Conservation (phyloP, 192 early-diverging fungal species). For the Backusella circina region DNA sequence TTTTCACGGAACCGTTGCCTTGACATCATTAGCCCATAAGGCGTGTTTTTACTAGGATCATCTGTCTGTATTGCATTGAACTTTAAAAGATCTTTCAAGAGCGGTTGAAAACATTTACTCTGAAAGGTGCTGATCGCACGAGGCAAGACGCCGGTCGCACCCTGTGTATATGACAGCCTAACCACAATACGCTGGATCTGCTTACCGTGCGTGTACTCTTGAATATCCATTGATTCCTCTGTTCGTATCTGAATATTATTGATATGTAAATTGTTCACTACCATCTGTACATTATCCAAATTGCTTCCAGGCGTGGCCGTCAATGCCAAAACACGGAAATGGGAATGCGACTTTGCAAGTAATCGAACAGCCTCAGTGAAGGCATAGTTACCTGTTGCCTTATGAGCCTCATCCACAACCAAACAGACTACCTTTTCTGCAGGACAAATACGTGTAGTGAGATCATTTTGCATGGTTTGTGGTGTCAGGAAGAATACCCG, state of each 20-base stretch:
- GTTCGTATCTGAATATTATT: constrained; percentile 79
- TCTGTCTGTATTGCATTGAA: constrained; percentile 19
- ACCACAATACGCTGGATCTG: constrained; percentile 65
- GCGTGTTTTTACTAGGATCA: constrained; percentile 33
- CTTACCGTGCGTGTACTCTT: constrained; percentile 66
- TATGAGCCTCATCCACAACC: constrained; percentile 93
- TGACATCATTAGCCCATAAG: constrained; percentile 41
- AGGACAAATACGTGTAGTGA: constrained; percentile 63
- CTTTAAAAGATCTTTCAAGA: constrained; percentile 31
- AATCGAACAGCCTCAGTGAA: constrained; percentile 70
- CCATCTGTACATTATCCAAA: constrained; percentile 63
- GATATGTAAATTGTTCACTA: constrained; percentile 76
- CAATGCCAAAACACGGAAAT: constrained; percentile 79
- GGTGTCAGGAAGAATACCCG: constrained; percentile 87
- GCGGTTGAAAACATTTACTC: neutral
- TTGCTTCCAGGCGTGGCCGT: constrained; percentile 84
- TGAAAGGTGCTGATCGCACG: neutral
- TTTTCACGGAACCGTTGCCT: constrained; percentile 9
- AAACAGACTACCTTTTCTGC: constrained; percentile 59
- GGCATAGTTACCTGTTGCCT: constrained; percentile 81
- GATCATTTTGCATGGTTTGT: constrained; percentile 84
- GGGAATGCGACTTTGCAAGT: constrained; percentile 43
- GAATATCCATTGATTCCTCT: constrained; percentile 84
- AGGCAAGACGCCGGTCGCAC: constrained; percentile 25
- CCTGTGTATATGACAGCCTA: constrained; percentile 45